Evolutionary conservation across 1,284 basidiomycete genomes (phyloP), one percentile per base, ranked within the genome.

Genomic region (Ceratobasidium sp.): DNA sequence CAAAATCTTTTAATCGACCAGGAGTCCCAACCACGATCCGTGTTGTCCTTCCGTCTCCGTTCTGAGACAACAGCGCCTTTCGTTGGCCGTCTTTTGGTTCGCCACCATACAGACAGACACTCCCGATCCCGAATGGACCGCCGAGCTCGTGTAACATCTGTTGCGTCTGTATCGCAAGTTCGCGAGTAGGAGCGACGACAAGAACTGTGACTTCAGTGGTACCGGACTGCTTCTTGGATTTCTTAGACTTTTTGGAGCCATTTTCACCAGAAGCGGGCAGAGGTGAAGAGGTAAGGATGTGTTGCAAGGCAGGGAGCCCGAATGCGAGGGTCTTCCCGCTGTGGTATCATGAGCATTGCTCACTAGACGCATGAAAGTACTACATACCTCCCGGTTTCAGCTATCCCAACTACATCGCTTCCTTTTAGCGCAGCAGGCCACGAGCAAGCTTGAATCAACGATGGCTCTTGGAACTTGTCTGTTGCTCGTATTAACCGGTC

Each of bases 321-420:
- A 99, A 99, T 0, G 97, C 95, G 20, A 99, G 90, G 0, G 97
- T 99, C 88, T 99, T 99, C 10, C 97, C 98, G 81, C 94, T 94
- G 84, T 82, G 78, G 63, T 60, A 84, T 82, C 78, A 63, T 58
- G 60, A 49, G 63, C 56, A 12, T 60, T 28, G 23, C n/a, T 49
- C 28, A 39, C 46, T n/a, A 42, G 28, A 4, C 20, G 39, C 26
- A 42, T 39, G 6, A 63, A 69, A 18, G 61, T 40, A 61, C 20
- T 78, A 79, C 85, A 70, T 81, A 92, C 92, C 91, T 96, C 82
- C 97, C 98, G 1, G 97, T 99, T 88, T 99, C 97, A 18, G 98
- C 97, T 80, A 99, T 97, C 79, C 97, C 97, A 49, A 99, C 93
- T 0, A 98, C 95, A 84, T 99, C 97, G 40, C 90, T 89, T 3